Evolutionary conservation across 1,284 basidiomycete species (phyloP).

Genomic region (Caloboletus firmus): DNA sequence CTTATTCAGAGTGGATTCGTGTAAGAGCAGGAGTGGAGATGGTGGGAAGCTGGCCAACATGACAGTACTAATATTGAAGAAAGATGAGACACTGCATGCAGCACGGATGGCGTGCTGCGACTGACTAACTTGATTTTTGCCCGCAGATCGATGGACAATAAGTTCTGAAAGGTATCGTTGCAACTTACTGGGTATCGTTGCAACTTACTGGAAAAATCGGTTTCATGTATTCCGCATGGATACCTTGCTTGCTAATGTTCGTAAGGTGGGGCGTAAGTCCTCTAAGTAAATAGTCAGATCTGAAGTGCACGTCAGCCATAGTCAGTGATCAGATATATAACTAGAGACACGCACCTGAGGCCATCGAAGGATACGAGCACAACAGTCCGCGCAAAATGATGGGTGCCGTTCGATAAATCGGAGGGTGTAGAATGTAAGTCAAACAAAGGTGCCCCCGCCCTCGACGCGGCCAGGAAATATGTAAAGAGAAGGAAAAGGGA

Average conservation of each 20-base stretch:
- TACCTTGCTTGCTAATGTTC: constrained; percentile 69
- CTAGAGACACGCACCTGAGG: constrained; percentile 37
- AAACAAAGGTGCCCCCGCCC: not conserved
- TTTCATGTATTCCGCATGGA: constrained; percentile 77
- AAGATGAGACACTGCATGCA: no score
- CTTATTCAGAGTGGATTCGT: not conserved
- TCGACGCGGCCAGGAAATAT: constrained; percentile 1
- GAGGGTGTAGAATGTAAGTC: not conserved
- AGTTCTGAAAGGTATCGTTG: not conserved
- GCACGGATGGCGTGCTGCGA: not conserved
- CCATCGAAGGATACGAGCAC: constrained; percentile 85
- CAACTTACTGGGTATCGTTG: no score
- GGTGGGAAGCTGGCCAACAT: not conserved
- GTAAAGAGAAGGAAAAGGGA: constrained; percentile 10
- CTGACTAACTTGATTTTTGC: constrained; percentile 3
- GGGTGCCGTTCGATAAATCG: constrained; percentile 62
- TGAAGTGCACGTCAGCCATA: not conserved
- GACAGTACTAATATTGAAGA: not conserved
- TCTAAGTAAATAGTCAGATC: constrained; percentile 77
- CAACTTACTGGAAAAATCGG: constrained; percentile 88
- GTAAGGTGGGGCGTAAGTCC: constrained; percentile 76
- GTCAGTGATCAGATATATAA: not conserved
- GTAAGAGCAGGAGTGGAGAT: not conserved
- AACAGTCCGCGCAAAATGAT: constrained; percentile 73
- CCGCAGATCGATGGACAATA: not conserved